A percentile compares a stretch with the other conserved stretches of the same genome.
Evolutionary conservation across 2,329 filamentous ascomycete species (phyloP).

Genomic region (Fusarium torulosum): DNA sequence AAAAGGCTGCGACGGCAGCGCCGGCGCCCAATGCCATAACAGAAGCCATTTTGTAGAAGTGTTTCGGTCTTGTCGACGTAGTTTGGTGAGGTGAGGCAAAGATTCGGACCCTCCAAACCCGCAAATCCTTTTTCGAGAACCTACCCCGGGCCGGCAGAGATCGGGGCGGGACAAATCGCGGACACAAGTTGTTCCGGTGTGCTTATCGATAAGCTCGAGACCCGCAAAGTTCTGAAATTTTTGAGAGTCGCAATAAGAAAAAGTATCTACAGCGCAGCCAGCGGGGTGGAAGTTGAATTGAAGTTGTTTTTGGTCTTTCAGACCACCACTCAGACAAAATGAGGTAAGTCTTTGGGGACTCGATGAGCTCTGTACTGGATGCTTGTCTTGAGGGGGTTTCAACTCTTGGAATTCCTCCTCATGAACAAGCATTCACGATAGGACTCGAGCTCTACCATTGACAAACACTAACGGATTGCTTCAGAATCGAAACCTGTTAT

Average conservation of each 20-base stretch:
- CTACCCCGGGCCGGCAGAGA: conserved; percentile 38
- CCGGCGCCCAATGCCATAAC: conserved; percentile 62
- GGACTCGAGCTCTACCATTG: conserved; percentile 14
- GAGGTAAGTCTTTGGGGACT: conserved; percentile 39
- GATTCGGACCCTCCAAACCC: conserved; percentile 28
- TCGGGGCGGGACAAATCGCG: conserved; percentile 31
- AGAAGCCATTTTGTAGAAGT: conserved; percentile 54
- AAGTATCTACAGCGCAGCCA: conserved; percentile 27
- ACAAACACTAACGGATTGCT: conserved; percentile 34
- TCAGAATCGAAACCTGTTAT: conserved; percentile 60
- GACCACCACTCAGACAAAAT: conserved; percentile 46
- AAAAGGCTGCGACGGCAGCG: conserved; percentile 64
- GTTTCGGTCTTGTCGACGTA: conserved; percentile 5
- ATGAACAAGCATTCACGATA: conserved; percentile 3
- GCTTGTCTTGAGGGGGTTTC: neutral
- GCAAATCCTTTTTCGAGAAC: conserved; percentile 48
- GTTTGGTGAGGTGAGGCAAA: conserved; percentile 25
- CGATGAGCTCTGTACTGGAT: neutral
- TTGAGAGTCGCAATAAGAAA: conserved; percentile 28
- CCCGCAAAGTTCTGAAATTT: neutral
- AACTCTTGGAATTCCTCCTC: neutral
- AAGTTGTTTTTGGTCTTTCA: conserved; percentile 44
- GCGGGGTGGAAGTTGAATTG: conserved; percentile 47
- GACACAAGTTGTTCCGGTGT: conserved; percentile 40
- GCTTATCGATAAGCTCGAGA: conserved; percentile 44